Evolutionary conservation across 2,329 filamentous ascomycete species (phyloP).

Genomic region (Calonectria multiphialidica): DNA sequence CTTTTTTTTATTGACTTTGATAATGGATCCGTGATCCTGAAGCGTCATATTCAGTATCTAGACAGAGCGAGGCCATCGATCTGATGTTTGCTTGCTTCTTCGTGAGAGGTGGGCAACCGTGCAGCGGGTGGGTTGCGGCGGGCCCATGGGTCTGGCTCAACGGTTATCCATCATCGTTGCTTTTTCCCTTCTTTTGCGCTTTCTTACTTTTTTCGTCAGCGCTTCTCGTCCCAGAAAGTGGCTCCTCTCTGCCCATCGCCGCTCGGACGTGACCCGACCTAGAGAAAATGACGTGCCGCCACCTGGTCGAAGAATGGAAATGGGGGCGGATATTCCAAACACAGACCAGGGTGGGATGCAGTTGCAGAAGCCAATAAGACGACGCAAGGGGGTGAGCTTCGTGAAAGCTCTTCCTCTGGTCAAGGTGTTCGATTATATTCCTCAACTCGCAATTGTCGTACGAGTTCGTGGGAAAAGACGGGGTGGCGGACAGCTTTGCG

Average conservation of each 20-base stretch:
- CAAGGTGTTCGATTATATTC: background rate
- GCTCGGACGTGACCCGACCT: slow-evolving; percentile 11
- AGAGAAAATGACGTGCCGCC: slow-evolving; percentile 19
- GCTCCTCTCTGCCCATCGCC: background rate
- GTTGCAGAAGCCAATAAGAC: background rate
- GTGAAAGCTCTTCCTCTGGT: background rate
- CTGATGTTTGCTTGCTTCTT: slow-evolving; percentile 1
- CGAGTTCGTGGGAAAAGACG: background rate
- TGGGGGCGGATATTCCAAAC: slow-evolving; percentile 11
- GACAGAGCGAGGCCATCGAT: background rate
- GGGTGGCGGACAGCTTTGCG: background rate
- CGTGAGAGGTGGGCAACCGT: background rate
- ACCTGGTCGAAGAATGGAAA: slow-evolving; percentile 3
- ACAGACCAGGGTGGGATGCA: background rate
- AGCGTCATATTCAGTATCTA: background rate
- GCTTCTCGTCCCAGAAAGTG: background rate
- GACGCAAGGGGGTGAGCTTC: background rate
- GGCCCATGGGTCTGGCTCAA: background rate
- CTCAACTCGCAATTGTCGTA: background rate
- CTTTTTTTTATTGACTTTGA: background rate
- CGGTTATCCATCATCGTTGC: slow-evolving; percentile 5
- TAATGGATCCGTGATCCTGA: background rate
- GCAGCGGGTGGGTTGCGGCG: background rate
- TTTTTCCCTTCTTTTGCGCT: background rate
- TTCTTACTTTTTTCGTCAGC: background rate